phyloP scores from a whole-genome alignment of 106 monocot species.

The Dendrobium nobile region DNA sequence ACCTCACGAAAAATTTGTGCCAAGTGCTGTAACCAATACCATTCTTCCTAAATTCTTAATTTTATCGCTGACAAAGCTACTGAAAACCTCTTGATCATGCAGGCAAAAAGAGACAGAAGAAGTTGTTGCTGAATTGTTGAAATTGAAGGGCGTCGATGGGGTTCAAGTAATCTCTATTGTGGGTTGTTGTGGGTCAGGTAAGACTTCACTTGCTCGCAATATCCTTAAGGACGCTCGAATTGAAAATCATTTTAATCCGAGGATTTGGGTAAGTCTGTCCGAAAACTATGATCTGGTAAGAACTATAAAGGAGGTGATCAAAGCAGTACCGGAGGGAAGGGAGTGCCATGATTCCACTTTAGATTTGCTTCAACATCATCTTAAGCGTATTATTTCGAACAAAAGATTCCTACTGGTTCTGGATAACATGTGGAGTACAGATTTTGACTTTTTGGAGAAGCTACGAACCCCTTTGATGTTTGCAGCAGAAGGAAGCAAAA shows the following conservation, averaged over 20 bases:
- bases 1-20: too few relatives aligned
- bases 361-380: slow-evolving; percentile 2
- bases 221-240: too few relatives aligned
- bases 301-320: background rate
- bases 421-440: slow-evolving; percentile 34
- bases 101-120: too few relatives aligned
- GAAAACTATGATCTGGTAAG: slow-evolving; percentile 6
- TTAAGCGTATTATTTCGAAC: background rate
- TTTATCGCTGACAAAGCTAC: too few relatives aligned
- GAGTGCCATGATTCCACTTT: slow-evolving; percentile 1
- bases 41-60: too few relatives aligned
- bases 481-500: slow-evolving; percentile 19
- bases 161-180: too few relatives aligned
- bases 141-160: too few relatives aligned
- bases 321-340: background rate
- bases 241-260: slow-evolving; percentile 10
- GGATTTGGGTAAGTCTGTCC: slow-evolving; percentile 24
- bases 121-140: too few relatives aligned
- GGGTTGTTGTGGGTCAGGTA: too few relatives aligned
- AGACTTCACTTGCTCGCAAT: too few relatives aligned
- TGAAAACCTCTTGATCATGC: too few relatives aligned
- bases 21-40: too few relatives aligned
- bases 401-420: slow-evolving; percentile 31
- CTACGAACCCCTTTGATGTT: slow-evolving; percentile 6
- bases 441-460: slow-evolving; percentile 7